phyloP scores from a whole-genome alignment of 1,284 basidiomycete species.

The Vanrija sp. region DNA sequence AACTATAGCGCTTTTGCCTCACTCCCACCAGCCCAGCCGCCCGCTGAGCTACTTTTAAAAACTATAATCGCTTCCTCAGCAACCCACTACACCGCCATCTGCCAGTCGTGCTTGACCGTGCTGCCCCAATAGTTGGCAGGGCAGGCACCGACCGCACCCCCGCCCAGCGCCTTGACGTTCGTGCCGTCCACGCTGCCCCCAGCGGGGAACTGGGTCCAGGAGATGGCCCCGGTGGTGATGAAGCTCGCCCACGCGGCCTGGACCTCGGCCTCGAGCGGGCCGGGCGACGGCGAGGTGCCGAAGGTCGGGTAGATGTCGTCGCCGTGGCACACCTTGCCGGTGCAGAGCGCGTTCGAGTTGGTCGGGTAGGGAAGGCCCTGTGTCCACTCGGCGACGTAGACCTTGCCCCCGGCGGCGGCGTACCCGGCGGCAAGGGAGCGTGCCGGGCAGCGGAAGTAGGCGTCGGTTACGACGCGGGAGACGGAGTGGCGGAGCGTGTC shows the following conservation, averaged over 20 bases:
- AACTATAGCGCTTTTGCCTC: too few species aligned
- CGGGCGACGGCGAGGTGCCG: conserved; percentile 12
- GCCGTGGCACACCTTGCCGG: conserved; percentile 37
- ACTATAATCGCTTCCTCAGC: too few species aligned
- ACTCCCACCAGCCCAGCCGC: too few species aligned
- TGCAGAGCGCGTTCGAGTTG: conserved; percentile 49
- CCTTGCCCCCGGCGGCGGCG: conserved; percentile 61
- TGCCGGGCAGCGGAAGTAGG: conserved; percentile 54
- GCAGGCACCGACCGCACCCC: conserved; percentile 17
- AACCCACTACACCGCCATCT: too few species aligned
- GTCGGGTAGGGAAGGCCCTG: conserved; percentile 65
- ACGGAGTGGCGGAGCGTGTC: conserved; percentile 54
- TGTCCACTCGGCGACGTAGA: conserved; percentile 66
- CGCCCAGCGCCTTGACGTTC: conserved; percentile 19
- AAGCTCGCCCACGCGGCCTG: conserved; percentile 1
- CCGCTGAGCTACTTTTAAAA: too few species aligned
- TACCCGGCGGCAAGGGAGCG: conserved; percentile 67
- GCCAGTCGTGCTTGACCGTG: conserved; percentile 30
- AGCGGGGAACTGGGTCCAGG: conserved; percentile 7
- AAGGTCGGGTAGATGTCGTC: conserved; percentile 43
- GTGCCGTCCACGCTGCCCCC: not conserved
- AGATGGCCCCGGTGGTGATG: conserved; percentile 8
- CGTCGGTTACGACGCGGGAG: conserved; percentile 62
- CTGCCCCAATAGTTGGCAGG: conserved; percentile 33
- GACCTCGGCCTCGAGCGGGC: not conserved